Evolutionary conservation across 805 yeast species (phyloP), one percentile per base, ranked within the genome.

Genomic region (Zygotorulaspora danielsina): DNA sequence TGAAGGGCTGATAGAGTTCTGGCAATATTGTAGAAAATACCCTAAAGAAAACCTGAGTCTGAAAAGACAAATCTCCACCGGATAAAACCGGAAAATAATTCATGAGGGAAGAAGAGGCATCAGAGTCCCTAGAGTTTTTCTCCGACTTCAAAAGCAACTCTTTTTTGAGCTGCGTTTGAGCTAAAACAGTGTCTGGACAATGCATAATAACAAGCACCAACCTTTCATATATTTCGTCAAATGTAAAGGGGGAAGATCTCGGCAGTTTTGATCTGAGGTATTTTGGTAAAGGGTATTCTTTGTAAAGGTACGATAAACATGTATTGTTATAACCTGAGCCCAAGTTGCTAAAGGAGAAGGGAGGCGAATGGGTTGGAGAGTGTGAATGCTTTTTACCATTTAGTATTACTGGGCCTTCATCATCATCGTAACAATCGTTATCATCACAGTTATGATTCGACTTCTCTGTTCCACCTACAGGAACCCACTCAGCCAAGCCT

Each of bases 401-500:
- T 21, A 60, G 29, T 1, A 59, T 44, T 5, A 49, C 34, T 1
- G 59, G 59, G 4, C 56, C 60, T n/a, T 46, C 48, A 18, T 41
- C 34, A 34, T 69, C 66, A 20, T 31, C 34, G 4, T 18, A 20
- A 21, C 13, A 5, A 1, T 19, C 12, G 6, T 7, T 9, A 13
- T 24, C 26, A 17, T 40, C 25, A 29, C 42, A 37, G 29, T 69
- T 67, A 8, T 67, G 67, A 26, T 77, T 62, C 9, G 33, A 33
- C 18, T 19, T 18, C 13, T 39, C 39, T 17, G 4, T 3, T 27
- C 18, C 15, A n/a, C 15, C 15, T 6, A 84, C 86, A 5, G 94
- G 89, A 21, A 78, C 73, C 95, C 95, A 88, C 59, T 87, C 95
- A 0, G 95, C 90, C 32, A 89, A 64, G 8, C 87, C 88, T 21